Evolutionary conservation across 176 grass and related monocot genomes (phyloP), one percentile per base, ranked within the genome.

Genomic region (Hordeum marinum): DNA sequence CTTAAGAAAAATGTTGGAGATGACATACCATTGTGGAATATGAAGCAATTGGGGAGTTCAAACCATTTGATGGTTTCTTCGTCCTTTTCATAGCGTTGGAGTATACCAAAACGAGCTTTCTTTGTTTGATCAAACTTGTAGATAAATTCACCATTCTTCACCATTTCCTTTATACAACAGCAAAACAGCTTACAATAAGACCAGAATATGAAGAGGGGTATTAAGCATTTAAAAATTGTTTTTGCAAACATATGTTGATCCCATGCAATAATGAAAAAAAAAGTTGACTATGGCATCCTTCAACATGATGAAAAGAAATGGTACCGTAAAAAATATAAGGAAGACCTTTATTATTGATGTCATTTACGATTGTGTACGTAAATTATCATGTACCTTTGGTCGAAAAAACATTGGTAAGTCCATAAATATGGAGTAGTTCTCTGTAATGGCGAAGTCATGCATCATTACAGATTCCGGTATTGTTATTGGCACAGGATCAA

Each of bases 391-490:
- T 79, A 98, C 95, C 95, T 98, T 95, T 35, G 95, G 95, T 62
- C 57, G 66, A 57, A 98, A 93, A 41, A 91, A 90, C 82, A 98
- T 77, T 82, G 95, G 95, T 15, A 98, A 85, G 76, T 98, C 95
- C 95, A 98, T 98, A 72, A 98, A 98, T 90, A 98, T 87, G 12
- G 92, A 86, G 69, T 93, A 95, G 64, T 98, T 93, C 76, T 98
- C 89, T 60, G 95, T 94, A 79, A 98, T 98, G 42, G 92, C 95
- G 91, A 98, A 98, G 83, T 98, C 95, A 88, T 98, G 95, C 92
- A 98, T 98, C 95, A 98, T 93, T 68, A 98, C 82, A 84, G 95
- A 82, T 59, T 86, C 90, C 10, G 95, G 84, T 90, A 98, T 94
- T 86, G 92, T 98, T 92, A 98, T 98, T 45, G 92, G 90, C 46